Conservation (phyloP, 441 rosid genomes). For the Bruguiera hainesii region DNA sequence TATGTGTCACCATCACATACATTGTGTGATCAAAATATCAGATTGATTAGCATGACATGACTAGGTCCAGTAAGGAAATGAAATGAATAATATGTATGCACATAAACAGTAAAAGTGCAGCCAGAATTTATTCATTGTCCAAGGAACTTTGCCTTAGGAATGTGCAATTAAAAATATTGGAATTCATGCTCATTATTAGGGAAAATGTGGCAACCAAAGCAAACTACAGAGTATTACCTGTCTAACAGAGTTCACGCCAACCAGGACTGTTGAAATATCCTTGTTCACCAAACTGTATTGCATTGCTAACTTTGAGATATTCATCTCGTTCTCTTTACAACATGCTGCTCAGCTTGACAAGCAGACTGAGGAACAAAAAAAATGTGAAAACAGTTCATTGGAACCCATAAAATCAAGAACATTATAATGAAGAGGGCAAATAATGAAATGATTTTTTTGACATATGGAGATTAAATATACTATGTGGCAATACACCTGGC, state of each 20-base stretch:
- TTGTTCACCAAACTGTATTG: constrained; percentile 78
- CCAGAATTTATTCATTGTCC: too few relatives aligned
- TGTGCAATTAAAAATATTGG: too few relatives aligned
- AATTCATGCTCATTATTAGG: background rate
- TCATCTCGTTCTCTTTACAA: constrained; percentile 77
- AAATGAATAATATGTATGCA: too few relatives aligned
- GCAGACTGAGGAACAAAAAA: constrained; percentile 46
- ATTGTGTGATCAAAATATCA: too few relatives aligned
- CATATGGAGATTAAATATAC: background rate
- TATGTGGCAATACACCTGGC: background rate
- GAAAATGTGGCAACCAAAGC: constrained; percentile 10
- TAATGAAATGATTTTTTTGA: background rate
- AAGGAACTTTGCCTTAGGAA: too few relatives aligned
- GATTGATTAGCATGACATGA: too few relatives aligned
- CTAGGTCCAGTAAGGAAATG: too few relatives aligned
- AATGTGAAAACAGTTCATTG: constrained; percentile 6
- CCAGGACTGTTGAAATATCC: constrained; percentile 73
- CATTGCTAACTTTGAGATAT: constrained; percentile 77
- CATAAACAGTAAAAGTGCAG: too few relatives aligned
- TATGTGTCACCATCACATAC: background rate
- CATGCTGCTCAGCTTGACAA: constrained; percentile 60
- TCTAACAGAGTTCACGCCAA: constrained; percentile 79
- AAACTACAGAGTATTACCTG: constrained; percentile 50
- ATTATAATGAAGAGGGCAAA: background rate
- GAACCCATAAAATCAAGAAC: constrained; percentile 3